phyloP scores from a whole-genome alignment of 2,329 filamentous ascomycete species.

The Pseudophaeomoniella oleicola region DNA sequence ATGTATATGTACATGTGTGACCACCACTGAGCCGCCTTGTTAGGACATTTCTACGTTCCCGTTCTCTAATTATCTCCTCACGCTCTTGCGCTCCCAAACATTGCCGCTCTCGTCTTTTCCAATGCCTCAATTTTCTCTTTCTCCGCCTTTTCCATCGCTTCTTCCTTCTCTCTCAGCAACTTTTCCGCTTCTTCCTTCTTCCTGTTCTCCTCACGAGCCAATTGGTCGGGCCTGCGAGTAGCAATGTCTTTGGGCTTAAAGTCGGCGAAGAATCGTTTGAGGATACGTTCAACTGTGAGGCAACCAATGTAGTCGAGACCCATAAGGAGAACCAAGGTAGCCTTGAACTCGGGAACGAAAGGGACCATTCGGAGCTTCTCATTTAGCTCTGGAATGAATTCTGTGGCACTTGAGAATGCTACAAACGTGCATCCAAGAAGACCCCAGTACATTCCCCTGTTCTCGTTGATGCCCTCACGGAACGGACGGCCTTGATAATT shows the following conservation, averaged over 20 bases:
- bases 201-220: slow-evolving; percentile 58
- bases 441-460: slow-evolving; percentile 96
- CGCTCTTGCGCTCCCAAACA: neutral
- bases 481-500: slow-evolving; percentile 98
- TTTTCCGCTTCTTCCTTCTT: slow-evolving; percentile 44
- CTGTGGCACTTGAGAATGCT: slow-evolving; percentile 86
- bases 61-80: neutral
- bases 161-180: slow-evolving; percentile 22
- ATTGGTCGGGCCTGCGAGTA: slow-evolving; percentile 69
- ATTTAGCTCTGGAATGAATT: slow-evolving; percentile 92
- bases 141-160: slow-evolving; percentile 8
- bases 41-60: too few relatives aligned
- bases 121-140: slow-evolving; percentile 12
- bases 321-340: slow-evolving; percentile 74
- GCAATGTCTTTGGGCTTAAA: slow-evolving; percentile 91
- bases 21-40: too few relatives aligned
- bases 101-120: slow-evolving; percentile 9
- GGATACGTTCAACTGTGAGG: slow-evolving; percentile 69
- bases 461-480: slow-evolving; percentile 88
- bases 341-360: slow-evolving; percentile 79
- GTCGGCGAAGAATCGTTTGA: slow-evolving; percentile 81
- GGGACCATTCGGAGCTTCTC: slow-evolving; percentile 83
- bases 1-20: too few relatives aligned
- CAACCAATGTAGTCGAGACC: slow-evolving; percentile 74
- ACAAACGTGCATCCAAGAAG: slow-evolving; percentile 80